Conservation (phyloP, 352 stramenopile species). For the Phytophthora cryptogea region DNA sequence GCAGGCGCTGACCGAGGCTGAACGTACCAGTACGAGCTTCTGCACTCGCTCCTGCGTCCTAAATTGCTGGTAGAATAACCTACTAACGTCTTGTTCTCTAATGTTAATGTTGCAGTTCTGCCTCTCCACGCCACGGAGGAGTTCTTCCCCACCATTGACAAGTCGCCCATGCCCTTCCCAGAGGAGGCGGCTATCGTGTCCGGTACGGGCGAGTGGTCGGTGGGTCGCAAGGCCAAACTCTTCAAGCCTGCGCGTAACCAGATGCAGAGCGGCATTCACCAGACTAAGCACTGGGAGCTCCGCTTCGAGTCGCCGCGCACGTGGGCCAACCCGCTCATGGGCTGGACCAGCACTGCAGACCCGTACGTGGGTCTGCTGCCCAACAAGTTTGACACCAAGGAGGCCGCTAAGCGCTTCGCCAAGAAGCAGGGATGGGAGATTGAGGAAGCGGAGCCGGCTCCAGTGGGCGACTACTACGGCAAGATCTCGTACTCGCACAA, state of each 20-base stretch:
- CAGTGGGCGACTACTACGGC: constrained; percentile 67
- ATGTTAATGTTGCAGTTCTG: constrained; percentile 47
- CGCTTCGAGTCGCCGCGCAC: constrained; percentile 71
- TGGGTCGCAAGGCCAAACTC: constrained; percentile 70
- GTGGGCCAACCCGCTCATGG: constrained; percentile 95
- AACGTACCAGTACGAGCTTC: constrained; percentile 52
- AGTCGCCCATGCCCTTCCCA: constrained; percentile 61
- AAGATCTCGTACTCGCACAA: constrained; percentile 89
- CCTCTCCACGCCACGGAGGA: constrained; percentile 61
- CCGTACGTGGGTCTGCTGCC: constrained; percentile 77
- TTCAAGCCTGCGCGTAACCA: constrained; percentile 82
- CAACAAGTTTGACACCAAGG: constrained; percentile 89
- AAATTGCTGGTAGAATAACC: neutral
- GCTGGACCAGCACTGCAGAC: constrained; percentile 92
- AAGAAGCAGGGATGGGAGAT: constrained; percentile 91
- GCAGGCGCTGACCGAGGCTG: constrained; percentile 49
- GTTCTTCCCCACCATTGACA: constrained; percentile 51
- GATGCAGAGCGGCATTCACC: constrained; percentile 85
- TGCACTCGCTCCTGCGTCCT: neutral
- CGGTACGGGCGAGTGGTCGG: constrained; percentile 63
- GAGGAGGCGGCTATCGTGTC: constrained; percentile 68
- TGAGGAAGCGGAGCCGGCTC: constrained; percentile 80
- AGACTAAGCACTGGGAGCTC: constrained; percentile 88
- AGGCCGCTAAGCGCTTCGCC: constrained; percentile 78
- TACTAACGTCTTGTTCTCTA: neutral